Evolutionary conservation across 2,329 filamentous ascomycete genomes (phyloP).

Genomic region (Pseudogymnoascus sp.): DNA sequence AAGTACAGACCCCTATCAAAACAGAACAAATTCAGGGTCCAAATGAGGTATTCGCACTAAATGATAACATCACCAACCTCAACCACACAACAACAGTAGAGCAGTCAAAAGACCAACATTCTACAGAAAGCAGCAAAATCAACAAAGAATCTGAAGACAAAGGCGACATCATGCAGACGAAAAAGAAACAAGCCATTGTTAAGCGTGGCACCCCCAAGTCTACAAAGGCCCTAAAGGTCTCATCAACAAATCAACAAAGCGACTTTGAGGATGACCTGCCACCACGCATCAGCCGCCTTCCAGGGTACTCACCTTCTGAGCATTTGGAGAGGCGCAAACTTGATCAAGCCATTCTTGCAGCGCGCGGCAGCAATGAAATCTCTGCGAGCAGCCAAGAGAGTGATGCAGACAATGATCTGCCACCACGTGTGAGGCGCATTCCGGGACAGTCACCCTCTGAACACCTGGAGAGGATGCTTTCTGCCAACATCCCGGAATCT

Average conservation of each 20-base stretch:
- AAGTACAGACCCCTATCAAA: not conserved
- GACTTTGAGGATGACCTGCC: not conserved
- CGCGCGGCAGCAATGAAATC: not conserved
- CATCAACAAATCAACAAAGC: not conserved
- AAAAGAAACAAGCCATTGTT: not conserved
- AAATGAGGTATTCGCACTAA: not conserved
- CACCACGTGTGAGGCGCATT: not conserved
- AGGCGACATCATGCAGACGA: not conserved
- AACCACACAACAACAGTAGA: not conserved
- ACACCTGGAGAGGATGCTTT: not conserved
- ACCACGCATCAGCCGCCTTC: not conserved
- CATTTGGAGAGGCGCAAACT: not conserved
- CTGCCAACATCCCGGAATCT: not conserved
- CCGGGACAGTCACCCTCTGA: conserved; percentile 5
- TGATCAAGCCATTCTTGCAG: not conserved
- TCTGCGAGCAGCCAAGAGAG: not conserved
- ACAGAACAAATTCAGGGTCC: conserved; percentile 1
- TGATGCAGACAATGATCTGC: not conserved
- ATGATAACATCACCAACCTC: not conserved
- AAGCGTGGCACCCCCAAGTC: not conserved
- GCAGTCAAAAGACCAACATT: not conserved
- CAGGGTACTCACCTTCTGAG: not conserved
- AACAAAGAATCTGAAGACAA: not conserved
- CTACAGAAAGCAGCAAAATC: not conserved
- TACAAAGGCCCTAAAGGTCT: not conserved